Base-by-base conservation (phyloP, 106 monocot species). In the Dioscorea zingiberensis region DNA sequence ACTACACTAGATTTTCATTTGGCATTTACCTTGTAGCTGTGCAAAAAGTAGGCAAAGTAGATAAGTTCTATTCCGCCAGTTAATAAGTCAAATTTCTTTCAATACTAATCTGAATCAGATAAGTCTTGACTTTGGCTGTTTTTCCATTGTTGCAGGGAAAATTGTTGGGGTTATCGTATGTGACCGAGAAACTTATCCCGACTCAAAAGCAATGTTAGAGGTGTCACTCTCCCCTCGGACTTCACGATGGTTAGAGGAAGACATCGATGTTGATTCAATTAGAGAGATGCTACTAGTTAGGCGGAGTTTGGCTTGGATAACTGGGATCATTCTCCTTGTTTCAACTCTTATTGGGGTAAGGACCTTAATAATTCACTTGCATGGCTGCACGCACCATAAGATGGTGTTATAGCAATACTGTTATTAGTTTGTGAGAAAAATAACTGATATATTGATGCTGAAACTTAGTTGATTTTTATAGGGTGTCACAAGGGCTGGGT, bases 271-370 rank as follows among this genome's bases (percentile, higher is more conserved):
- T 14, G 58, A n/a, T 13, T 75, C 63, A 14, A 56, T 2, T 57
- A 48, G 60, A n/a, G 80, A 76, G 69, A 69, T 70, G 47, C 2
- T 82, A 26, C 69, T 92, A 55, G 97, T 89, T 13, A 81, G 97
- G 62, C 60, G 49, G 44, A 92, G 13, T 71, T 80, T 92, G 67
- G 97, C 97, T 47, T 98, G 91, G 97, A 91, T 89, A 70, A 98
- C 97, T 30, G 97, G 85, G 19, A 76, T 98, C 65, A 92, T 98
- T 76, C 81, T 98, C 62, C 62, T 98, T 44, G 65, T 92, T 15
- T 92, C 88, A 23, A 84, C 88, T 62, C 64, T 98, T 25, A 79
- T 98, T 49, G 92, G 88, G 80, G 94, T 95, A 47, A 85, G 76
- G 54, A 54, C 24, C 28, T 62, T 30, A 16, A 3, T 24, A 24